These are phyloP conservation scores for Leccinum disarticulatum DNA, from an alignment of 768 basidiomycete genomes.

Conservation along the genomic window DNA sequence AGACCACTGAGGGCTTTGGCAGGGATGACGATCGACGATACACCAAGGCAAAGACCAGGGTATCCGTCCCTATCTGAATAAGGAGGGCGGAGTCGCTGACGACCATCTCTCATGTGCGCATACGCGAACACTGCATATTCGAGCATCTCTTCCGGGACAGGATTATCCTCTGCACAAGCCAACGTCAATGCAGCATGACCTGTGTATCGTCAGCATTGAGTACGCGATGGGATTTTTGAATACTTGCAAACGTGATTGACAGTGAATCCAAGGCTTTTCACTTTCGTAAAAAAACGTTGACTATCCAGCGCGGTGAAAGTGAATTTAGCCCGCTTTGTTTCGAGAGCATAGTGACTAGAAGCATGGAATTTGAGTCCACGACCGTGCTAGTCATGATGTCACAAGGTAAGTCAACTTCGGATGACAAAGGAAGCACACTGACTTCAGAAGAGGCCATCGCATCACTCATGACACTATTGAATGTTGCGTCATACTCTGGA, in stretches of 20 bases:
- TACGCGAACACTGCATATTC: neutral
- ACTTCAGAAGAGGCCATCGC: neutral
- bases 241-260: neutral
- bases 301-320: neutral
- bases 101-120: neutral
- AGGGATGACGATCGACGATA: neutral
- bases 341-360: neutral
- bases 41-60: conserved; percentile 1
- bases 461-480: neutral
- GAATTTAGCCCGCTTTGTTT: neutral
- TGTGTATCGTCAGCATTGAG: neutral
- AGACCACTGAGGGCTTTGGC: neutral
- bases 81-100: neutral
- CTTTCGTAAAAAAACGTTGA: neutral
- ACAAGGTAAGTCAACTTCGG: neutral
- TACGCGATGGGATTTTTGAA: neutral
- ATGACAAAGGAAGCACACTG: neutral
- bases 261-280: neutral
- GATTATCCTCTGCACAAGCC: neutral
- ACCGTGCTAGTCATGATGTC: neutral
- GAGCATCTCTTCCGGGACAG: conserved; percentile 3
- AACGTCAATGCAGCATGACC: conserved; percentile 1
- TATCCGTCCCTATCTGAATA: neutral
- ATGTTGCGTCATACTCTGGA: neutral
- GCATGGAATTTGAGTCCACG: neutral